A percentile compares a stretch with the other conserved stretches of the same genome.
phyloP scores from a whole-genome alignment of 1,284 basidiomycete species.

The Ceratobasidium theobromae region DNA sequence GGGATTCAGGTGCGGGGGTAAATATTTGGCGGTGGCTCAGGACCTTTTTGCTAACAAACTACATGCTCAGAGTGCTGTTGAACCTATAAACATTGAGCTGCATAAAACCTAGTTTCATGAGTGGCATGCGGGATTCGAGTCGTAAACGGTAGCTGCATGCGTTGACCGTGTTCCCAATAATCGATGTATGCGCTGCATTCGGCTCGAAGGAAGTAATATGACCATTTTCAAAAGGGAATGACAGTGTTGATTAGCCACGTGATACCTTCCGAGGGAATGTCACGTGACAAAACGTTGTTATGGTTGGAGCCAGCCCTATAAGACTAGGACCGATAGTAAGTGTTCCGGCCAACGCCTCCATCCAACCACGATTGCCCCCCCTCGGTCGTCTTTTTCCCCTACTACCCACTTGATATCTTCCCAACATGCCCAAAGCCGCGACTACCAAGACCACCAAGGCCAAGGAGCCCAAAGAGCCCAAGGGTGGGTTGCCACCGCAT shows the following conservation, averaged over 20 bases:
- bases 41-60: neutral
- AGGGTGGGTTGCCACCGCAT: constrained; percentile 24
- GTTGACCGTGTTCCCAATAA: no score
- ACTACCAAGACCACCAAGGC: constrained; percentile 25
- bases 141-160: no score
- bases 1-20: no score
- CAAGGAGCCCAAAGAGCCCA: constrained; percentile 26
- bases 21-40: no score
- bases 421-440: constrained; percentile 27
- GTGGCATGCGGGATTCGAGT: no score
- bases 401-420: neutral
- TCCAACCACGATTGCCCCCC: constrained; percentile 21
- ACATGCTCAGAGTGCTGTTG: neutral
- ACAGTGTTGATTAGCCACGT: neutral
- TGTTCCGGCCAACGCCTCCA: neutral
- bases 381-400: neutral
- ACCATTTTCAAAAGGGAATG: neutral
- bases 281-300: constrained; percentile 8
- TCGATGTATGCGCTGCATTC: no score
- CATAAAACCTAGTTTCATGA: no score
- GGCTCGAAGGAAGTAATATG: no score
- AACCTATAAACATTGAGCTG: no score
- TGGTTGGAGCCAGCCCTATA: constrained; percentile 24
- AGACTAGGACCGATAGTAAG: neutral
- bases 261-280: neutral